Conservation (phyloP, 495 filamentous ascomycete species). For the Sporormia fimetaria region DNA sequence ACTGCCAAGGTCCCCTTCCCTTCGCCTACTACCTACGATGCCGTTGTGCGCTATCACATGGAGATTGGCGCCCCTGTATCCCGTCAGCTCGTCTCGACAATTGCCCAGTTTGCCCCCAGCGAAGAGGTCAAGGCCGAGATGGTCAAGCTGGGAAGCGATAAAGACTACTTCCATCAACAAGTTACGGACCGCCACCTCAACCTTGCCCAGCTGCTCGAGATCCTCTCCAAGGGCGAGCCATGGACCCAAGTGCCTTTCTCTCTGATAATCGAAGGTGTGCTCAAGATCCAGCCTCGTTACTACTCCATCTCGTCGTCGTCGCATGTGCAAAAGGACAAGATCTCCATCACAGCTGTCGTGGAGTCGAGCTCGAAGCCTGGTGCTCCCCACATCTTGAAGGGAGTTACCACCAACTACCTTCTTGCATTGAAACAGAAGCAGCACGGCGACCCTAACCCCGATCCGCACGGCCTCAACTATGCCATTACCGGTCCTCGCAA, state of each 20-base stretch:
- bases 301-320: constrained; percentile 99
- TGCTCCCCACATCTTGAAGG: constrained; percentile 70
- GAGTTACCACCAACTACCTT: constrained; percentile 95
- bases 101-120: constrained; percentile 83
- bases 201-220: constrained; percentile 78
- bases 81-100: constrained; percentile 80
- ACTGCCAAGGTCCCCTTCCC: constrained; percentile 97
- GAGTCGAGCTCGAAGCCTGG: constrained; percentile 70
- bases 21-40: constrained; percentile 92
- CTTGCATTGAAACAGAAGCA: constrained; percentile 95
- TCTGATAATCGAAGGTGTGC: constrained; percentile 82
- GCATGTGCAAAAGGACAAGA: constrained; percentile 80
- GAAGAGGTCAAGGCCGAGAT: constrained; percentile 76
- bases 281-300: constrained; percentile 93
- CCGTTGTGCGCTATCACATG: constrained; percentile 89
- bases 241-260: constrained; percentile 89
- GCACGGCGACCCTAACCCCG: constrained; percentile 75
- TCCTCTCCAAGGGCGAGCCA: constrained; percentile 52
- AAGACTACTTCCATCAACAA: constrained; percentile 90
- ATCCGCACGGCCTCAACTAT: constrained; percentile 80
- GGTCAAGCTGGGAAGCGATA: constrained; percentile 77
- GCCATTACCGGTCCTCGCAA: constrained; percentile 83
- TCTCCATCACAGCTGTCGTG: constrained; percentile 91
- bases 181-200: constrained; percentile 75
- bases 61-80: constrained; percentile 93